Conservation (phyloP, 139 green algal genomes). For the Micromonas pusilla region DNA sequence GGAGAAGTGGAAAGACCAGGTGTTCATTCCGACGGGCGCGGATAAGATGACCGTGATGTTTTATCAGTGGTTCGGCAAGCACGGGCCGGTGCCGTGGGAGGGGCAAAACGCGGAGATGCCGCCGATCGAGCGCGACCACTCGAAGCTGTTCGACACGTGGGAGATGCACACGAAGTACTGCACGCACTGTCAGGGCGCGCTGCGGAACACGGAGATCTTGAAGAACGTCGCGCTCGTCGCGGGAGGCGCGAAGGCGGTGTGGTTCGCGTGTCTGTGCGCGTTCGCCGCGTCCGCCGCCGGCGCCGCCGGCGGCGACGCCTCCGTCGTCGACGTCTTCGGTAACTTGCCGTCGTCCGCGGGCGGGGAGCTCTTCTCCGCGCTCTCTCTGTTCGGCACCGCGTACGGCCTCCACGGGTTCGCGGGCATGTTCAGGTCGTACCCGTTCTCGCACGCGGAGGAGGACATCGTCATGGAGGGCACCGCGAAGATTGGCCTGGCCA, state of each 20-base stretch:
- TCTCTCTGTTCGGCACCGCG: background rate
- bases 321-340: background rate
- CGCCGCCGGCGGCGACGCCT: background rate
- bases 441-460: slow-evolving; percentile 22
- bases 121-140: slow-evolving; percentile 23
- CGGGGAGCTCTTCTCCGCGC: background rate
- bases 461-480: slow-evolving; percentile 28
- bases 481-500: slow-evolving; percentile 26
- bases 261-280: background rate
- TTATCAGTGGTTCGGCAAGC: slow-evolving; percentile 25
- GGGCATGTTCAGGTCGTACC: slow-evolving; percentile 15
- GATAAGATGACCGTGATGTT: slow-evolving; percentile 34
- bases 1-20: slow-evolving; percentile 25
- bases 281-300: background rate
- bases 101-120: background rate
- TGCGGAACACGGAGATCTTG: slow-evolving; percentile 14
- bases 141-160: slow-evolving; percentile 29
- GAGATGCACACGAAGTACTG: slow-evolving; percentile 34
- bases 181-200: slow-evolving; percentile 30
- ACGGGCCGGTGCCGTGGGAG: slow-evolving; percentile 5
- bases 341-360: background rate
- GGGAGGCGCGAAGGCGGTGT: background rate
- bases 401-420: slow-evolving; percentile 9
- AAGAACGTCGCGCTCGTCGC: background rate
- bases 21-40: slow-evolving; percentile 24